These are phyloP conservation scores for Acacia acuminata DNA, from an alignment of 306 rosid genomes.

Conservation along the genomic window DNA sequence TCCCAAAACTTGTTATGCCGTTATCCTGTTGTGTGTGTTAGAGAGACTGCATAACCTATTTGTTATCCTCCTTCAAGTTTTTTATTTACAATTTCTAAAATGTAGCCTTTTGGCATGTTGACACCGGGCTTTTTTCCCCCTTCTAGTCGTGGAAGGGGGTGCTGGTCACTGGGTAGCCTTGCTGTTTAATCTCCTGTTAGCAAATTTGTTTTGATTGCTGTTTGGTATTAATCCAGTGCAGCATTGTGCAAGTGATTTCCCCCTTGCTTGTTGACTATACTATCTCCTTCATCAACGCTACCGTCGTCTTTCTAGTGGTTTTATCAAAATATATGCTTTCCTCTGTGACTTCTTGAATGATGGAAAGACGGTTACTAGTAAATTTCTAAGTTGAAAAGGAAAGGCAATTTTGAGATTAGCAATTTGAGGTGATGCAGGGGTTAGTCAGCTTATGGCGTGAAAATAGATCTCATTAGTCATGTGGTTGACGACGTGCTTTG, in stretches of 20 bases:
- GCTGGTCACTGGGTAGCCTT: background rate
- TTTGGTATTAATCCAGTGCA: background rate
- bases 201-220: background rate
- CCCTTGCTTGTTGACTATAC: background rate
- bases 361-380: background rate
- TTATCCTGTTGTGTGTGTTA: background rate
- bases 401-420: conserved; percentile 6
- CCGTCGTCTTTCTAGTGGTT: background rate
- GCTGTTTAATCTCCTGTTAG: background rate
- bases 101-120: background rate
- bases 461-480: conserved; percentile 21
- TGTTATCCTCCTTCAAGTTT: background rate
- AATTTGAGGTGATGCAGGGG: background rate
- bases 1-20: background rate
- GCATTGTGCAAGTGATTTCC: background rate
- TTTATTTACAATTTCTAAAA: background rate
- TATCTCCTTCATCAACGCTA: background rate
- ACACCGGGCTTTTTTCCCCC: background rate
- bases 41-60: background rate
- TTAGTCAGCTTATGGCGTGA: conserved; percentile 11
- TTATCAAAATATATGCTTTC: background rate
- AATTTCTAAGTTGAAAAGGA: background rate
- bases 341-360: conserved; percentile 1
- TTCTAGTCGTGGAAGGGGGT: background rate
- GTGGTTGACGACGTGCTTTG: background rate